A percentile compares a stretch with the other conserved stretches of the same genome.
Conservation (phyloP, 257 asterid species). For the Euphrasia confusa region DNA sequence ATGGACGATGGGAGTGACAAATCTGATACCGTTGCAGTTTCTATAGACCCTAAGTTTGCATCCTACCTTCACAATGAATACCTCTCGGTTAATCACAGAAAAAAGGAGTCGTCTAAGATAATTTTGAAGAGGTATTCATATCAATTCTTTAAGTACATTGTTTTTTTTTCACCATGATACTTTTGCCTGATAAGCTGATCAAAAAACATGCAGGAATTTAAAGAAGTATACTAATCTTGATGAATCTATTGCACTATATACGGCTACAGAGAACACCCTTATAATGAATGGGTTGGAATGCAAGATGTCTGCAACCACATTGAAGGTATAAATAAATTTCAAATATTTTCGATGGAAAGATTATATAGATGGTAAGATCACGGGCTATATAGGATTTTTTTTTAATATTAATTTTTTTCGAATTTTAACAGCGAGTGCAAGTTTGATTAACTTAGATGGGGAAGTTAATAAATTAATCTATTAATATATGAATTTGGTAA, state of each 20-base stretch:
- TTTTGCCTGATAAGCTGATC: conserved; percentile 17
- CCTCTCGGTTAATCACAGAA: conserved; percentile 56
- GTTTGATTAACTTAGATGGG: not conserved
- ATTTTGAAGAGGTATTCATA: conserved; percentile 70
- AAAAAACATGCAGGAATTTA: conserved; percentile 50
- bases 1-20: conserved; percentile 82
- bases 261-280: conserved; percentile 50
- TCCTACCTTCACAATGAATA: conserved; percentile 70
- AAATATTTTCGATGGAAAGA: not conserved
- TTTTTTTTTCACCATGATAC: not conserved
- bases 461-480: not conserved
- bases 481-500: not conserved
- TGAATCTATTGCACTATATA: conserved; percentile 46
- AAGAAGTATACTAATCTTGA: conserved; percentile 42
- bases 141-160: conserved; percentile 21
- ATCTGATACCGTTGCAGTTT: conserved; percentile 81
- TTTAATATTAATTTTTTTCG: not conserved
- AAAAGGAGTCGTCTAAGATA: conserved; percentile 70
- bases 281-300: conserved; percentile 81
- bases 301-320: conserved; percentile 72
- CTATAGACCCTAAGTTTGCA: conserved; percentile 80
- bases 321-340: conserved; percentile 49
- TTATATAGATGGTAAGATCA: not conserved
- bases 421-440: not conserved
- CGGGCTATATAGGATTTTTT: not conserved